Conservation (phyloP, 345 rosid species). For the Sisymbrium irio region DNA sequence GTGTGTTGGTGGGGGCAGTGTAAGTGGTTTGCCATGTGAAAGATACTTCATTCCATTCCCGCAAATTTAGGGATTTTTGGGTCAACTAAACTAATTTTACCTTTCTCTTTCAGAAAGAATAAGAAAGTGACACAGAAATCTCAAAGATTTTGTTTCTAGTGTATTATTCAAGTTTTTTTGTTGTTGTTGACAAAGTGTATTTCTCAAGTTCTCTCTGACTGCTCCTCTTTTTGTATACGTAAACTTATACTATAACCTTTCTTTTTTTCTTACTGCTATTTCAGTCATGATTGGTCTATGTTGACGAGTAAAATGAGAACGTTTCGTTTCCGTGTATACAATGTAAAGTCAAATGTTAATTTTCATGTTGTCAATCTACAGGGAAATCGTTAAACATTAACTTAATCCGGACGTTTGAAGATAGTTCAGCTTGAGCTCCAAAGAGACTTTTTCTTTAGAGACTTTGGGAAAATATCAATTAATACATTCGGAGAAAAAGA, state of each 20-base stretch:
- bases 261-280: not conserved
- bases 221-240: too few relatives aligned
- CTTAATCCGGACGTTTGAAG: not conserved
- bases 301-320: not conserved
- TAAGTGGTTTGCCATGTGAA: constrained; percentile 28
- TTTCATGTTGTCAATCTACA: not conserved
- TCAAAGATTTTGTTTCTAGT: not conserved
- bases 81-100: constrained; percentile 17
- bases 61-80: constrained; percentile 23
- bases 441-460: constrained; percentile 1
- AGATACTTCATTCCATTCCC: constrained; percentile 5
- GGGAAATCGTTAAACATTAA: not conserved
- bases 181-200: too few relatives aligned
- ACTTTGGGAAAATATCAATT: constrained; percentile 9
- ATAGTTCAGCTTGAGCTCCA: not conserved
- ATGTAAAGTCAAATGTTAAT: not conserved
- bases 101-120: not conserved
- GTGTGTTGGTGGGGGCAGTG: constrained; percentile 15
- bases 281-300: not conserved
- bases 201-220: too few relatives aligned
- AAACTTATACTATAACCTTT: not conserved
- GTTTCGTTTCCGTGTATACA: not conserved
- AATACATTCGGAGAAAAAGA: not conserved
- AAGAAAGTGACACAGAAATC: not conserved
- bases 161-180: not conserved